Conservation (phyloP, 371 early-diverging fungal genomes). For the Apophysomyces trapeziformis region DNA sequence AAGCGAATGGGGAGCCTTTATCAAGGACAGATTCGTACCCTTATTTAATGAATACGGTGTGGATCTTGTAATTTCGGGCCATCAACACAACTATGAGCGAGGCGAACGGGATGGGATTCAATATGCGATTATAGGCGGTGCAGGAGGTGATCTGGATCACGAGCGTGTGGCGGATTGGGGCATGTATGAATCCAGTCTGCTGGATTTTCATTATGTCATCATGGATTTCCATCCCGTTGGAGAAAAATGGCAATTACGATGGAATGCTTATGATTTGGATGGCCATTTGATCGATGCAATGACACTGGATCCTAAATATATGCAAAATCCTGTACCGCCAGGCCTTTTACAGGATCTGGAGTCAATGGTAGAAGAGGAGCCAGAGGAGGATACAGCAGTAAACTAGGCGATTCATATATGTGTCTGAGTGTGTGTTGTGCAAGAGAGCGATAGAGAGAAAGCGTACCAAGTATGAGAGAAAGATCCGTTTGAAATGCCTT, state of each 20-base stretch:
- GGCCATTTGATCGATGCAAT: conserved; percentile 36
- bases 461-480: too few species aligned
- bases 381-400: too few species aligned
- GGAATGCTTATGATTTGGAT: conserved; percentile 43
- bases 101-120: conserved; percentile 56
- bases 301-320: conserved; percentile 17
- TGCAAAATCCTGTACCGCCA: neutral
- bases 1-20: conserved; percentile 74
- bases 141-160: conserved; percentile 73
- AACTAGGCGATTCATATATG: too few species aligned
- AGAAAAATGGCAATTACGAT: conserved; percentile 37
- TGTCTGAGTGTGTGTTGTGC: too few species aligned
- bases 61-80: conserved; percentile 81
- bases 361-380: neutral
- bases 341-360: neutral
- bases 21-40: conserved; percentile 68
- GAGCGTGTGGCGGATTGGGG: conserved; percentile 69
- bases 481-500: too few species aligned
- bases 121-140: conserved; percentile 79
- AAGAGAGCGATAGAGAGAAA: too few species aligned
- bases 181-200: conserved; percentile 59
- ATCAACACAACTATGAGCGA: conserved; percentile 83
- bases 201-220: conserved; percentile 63
- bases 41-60: conserved; percentile 69
- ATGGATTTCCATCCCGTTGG: conserved; percentile 50